Percentiles rank a stretch among this genome's conserved stretches.
These are phyloP conservation scores for Prunus persica DNA, from an alignment of 306 rosid genomes.

Conservation along the genomic window Prunus_persica_NCBIv2 NC_034011.1:23738501-23739000, in stretches of 20 bases:
- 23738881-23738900: conserved; percentile 31
- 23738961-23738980: conserved; percentile 36
- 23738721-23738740: conserved; percentile 39
- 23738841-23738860: conserved; percentile 49
- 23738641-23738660: conserved; percentile 79
- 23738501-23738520: conserved; percentile 72
- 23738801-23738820: conserved; percentile 30
- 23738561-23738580: conserved; percentile 90
- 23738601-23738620: conserved; percentile 86
- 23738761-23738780: conserved; percentile 42
- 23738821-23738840: conserved; percentile 45
- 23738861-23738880: conserved; percentile 56
- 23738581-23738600: conserved; percentile 93
- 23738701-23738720: conserved; percentile 44
- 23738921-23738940: conserved; percentile 25
- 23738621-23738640: conserved; percentile 71
- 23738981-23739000: conserved; percentile 48
- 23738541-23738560: conserved; percentile 93
- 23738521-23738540: conserved; percentile 90
- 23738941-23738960: conserved; percentile 25
- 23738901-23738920: conserved; percentile 15
- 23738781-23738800: conserved; percentile 32
- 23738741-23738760: conserved; percentile 38
- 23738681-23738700: conserved; percentile 49
- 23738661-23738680: conserved; percentile 85